phyloP scores from a whole-genome alignment of 2,329 filamentous ascomycete species.

The Xylaria sp. region DNA sequence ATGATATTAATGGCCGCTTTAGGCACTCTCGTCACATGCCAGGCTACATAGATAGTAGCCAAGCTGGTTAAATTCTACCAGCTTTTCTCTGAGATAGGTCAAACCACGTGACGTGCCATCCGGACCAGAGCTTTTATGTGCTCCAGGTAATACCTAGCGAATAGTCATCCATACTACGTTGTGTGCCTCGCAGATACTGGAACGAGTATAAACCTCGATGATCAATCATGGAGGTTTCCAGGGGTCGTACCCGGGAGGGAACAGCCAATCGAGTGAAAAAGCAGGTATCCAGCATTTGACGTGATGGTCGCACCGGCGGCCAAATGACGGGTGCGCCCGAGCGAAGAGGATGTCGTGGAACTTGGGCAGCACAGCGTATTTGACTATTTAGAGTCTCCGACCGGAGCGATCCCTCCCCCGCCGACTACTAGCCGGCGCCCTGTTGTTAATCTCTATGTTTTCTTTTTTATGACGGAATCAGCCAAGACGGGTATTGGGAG shows the following conservation, averaged over 20 bases:
- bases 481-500: slow-evolving; percentile 33
- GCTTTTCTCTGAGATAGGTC: background rate
- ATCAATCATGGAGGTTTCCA: slow-evolving; percentile 12
- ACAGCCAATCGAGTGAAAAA: slow-evolving; percentile 2
- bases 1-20: background rate
- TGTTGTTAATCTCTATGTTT: slow-evolving; percentile 12
- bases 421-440: background rate
- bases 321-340: background rate
- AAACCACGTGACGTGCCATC: slow-evolving; percentile 11
- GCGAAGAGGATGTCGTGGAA: background rate
- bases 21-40: background rate
- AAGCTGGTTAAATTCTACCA: slow-evolving; percentile 21
- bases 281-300: background rate
- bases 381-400: background rate
- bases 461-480: slow-evolving; percentile 14
- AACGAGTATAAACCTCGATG: slow-evolving; percentile 2
- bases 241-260: slow-evolving; percentile 3
- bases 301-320: background rate
- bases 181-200: background rate
- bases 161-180: slow-evolving; percentile 14
- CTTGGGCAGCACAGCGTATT: background rate
- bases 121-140: background rate
- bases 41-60: background rate
- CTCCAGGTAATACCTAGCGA: background rate
- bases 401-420: background rate